Base-by-base conservation (phyloP, 352 stramenopile species). In the Globisporangium perplexum region DNA sequence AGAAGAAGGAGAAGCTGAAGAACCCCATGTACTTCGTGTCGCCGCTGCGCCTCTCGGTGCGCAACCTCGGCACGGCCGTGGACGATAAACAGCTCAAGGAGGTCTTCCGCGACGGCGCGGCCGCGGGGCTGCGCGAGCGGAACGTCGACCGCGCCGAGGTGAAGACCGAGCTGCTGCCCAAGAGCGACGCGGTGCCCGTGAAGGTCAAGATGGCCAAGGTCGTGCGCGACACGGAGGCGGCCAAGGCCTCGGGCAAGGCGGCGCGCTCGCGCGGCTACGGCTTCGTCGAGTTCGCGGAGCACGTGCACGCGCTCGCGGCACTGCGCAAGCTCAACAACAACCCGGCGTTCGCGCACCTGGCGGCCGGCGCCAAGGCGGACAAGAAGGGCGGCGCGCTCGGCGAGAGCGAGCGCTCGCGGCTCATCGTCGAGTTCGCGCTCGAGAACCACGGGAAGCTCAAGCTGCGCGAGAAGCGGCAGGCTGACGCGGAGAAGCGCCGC, bases 241-340 rank as follows among this genome's bases (percentile, higher is more conserved):
- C 70, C 26, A 86, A 88, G 60, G 57, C 74, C 14, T 30, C 43
- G 11, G 76, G 72, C 20, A 85, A 88, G 63, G 74, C 79, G 31
- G 48, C 72, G 17, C 65, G 68, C 18, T 93, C 83, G 28, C 72
- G 80, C 23, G 80, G 83, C 24, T 93, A 86, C 56, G 97, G 83
- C 15, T 99, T 99, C 78, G 93, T 98, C n/a, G 95, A 99, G 72
- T 99, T 99, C 66, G 81, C 78, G 12, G 75, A 98, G 68, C 97
- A 99, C 73, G 75, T 88, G 36, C 93, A 98, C 74, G 96, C 97
- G 15, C 73, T 99, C 30, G 93, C 95, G n/a, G 96, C 91, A 50
- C 73, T 99, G 38, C 86, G 96, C 23, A 71, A 95, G 51, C 65
- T 99, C 36, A 99, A 99, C 72, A 99, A 99, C 73, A 99, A 99